phyloP scores from a whole-genome alignment of 345 rosid species.

The Trapa incisa region DNA sequence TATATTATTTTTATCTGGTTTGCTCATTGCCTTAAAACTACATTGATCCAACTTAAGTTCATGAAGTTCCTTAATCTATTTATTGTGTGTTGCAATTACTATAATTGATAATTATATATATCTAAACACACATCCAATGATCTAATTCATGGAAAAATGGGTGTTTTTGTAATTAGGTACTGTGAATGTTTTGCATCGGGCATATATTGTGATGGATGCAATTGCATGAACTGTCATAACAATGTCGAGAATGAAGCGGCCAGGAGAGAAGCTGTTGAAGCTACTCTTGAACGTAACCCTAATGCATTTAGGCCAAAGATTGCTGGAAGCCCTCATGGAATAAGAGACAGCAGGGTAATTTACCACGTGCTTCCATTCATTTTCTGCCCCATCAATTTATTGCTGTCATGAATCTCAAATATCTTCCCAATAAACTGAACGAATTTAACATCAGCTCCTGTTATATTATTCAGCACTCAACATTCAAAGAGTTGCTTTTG shows the following conservation, averaged over 20 bases:
- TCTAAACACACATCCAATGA: neutral
- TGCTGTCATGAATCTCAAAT: neutral
- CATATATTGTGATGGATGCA: conserved; percentile 95
- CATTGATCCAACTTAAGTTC: neutral
- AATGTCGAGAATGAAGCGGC: conserved; percentile 87
- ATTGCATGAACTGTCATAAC: conserved; percentile 84
- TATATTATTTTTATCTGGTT: too few relatives aligned
- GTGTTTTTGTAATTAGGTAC: conserved; percentile 40
- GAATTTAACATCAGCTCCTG: neutral
- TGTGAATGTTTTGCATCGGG: conserved; percentile 99
- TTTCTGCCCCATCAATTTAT: neutral
- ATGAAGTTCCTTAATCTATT: neutral
- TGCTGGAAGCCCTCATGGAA: conserved; percentile 91
- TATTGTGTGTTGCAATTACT: neutral
- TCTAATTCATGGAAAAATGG: neutral
- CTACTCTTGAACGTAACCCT: conserved; percentile 92
- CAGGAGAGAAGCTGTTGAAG: conserved; percentile 85
- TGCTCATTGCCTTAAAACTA: too few relatives aligned
- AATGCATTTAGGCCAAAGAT: conserved; percentile 97
- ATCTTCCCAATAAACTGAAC: neutral
- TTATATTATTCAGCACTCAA: neutral
- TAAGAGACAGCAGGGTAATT: conserved; percentile 58
- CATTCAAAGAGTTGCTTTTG: neutral
- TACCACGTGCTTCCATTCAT: neutral
- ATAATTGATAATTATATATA: neutral